Conservation (phyloP, 306 rosid genomes). For the Carpinus fangiana region DNA sequence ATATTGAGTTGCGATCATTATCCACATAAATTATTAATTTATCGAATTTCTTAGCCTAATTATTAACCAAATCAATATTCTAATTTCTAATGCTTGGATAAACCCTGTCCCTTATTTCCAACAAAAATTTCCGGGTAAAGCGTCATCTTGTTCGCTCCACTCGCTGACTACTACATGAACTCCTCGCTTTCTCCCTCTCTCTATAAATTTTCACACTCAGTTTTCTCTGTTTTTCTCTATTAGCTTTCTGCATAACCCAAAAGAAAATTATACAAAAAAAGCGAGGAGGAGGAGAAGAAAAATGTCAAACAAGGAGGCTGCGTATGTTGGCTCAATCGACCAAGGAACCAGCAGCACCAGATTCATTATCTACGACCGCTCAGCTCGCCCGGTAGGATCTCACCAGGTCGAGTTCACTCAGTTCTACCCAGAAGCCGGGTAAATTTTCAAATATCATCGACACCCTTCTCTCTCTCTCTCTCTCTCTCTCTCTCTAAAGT, state of each 20-base stretch:
- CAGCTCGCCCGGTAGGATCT: slow-evolving; percentile 48
- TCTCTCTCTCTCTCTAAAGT: background rate
- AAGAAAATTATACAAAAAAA: background rate
- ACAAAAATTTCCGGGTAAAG: background rate
- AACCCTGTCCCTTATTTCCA: background rate
- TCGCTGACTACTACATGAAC: background rate
- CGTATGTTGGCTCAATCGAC: slow-evolving; percentile 71
- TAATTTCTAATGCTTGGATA: background rate
- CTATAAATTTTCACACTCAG: background rate
- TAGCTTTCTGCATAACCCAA: background rate
- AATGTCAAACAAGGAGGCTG: slow-evolving; percentile 44
- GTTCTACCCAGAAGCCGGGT: slow-evolving; percentile 84
- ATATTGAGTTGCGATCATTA: too few species aligned
- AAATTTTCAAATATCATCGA: background rate
- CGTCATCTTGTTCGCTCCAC: background rate
- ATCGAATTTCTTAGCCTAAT: too few species aligned
- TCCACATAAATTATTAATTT: too few species aligned
- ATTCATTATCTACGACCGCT: slow-evolving; percentile 67
- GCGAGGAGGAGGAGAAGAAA: background rate
- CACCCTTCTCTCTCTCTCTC: background rate
- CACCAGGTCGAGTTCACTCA: slow-evolving; percentile 96
- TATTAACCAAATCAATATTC: too few species aligned
- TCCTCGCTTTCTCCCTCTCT: background rate
- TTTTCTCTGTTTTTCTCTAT: background rate
- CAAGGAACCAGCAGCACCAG: slow-evolving; percentile 93